Base-by-base conservation (phyloP, 495 filamentous ascomycete genomes). In the Penicillium ucsense region DNA sequence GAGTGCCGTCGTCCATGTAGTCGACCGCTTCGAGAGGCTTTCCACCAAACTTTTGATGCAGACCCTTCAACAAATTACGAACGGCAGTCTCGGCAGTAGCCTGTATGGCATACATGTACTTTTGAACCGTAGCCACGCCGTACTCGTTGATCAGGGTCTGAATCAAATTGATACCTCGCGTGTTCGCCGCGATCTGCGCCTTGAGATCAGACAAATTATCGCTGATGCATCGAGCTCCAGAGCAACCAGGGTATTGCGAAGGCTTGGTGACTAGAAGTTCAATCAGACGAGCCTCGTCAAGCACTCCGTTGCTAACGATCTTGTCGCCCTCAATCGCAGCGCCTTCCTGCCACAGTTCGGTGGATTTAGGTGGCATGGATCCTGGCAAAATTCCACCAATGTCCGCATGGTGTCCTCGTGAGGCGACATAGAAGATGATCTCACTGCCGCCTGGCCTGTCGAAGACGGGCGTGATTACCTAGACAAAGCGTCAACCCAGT, bases 171-270 rank as follows among this genome's bases (percentile, higher is more conserved):
- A 98, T 96, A 30, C 92, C 92, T 47, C 95, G 95, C 54, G 94
- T 87, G 64, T 98, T 97, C 11, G 91, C 89, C 0, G 92, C 91
- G 28, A 97, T 85, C 57, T 97, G 94, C 0, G 92, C 92, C 64
- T 95, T 92, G 31, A 98, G 78, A 63, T 98, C 92, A 45, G 94
- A 95, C 58, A 98, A 71, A 59, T 98, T 98, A 61, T 98, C 92
- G 7, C 82, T 85, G 6, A 98, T 73, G 61, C 91, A 95, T 33
- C 92, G 70, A 3, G 92, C 94, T 5, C 92, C 92, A 46, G 82
- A 84, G 67, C 92, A 96, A 7, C 86, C 92, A 2, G 86, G 82
- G 56, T 89, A 86, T 49, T 87, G 73, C 1, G 89, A 87, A 0
- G 92, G 92, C 54, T 95, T 85, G 4, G 82, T 73, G 49, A 88